These are phyloP conservation scores for Crucibulum laeve DNA, from an alignment of 768 basidiomycete genomes.

Conservation along the genomic window DNA sequence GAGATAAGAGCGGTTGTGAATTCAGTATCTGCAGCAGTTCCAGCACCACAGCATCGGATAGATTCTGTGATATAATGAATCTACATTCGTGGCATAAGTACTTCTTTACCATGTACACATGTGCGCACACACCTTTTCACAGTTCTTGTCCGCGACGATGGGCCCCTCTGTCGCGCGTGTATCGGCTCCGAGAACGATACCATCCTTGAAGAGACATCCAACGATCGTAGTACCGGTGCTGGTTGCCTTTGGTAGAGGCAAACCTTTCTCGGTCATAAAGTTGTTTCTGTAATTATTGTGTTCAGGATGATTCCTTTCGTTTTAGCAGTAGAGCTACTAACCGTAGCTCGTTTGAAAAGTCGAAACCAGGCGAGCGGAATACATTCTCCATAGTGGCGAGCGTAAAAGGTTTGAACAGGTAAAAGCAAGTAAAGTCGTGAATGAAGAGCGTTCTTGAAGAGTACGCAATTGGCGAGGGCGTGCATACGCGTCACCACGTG, in stretches of 20 bases:
- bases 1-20: constrained; percentile 93
- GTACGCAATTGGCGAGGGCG: not conserved
- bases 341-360: constrained; percentile 77
- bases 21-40: constrained; percentile 98
- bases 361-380: constrained; percentile 49
- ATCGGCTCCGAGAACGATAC: constrained; percentile 93
- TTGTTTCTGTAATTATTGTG: constrained; percentile 49
- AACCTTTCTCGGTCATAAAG: constrained; percentile 65
- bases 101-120: constrained; percentile 1
- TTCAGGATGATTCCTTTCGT: not conserved
- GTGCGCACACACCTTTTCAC: constrained; percentile 78
- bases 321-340: constrained; percentile 16
- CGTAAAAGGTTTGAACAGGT: too few species aligned
- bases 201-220: constrained; percentile 89
- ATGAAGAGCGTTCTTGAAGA: not conserved
- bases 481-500: constrained; percentile 2
- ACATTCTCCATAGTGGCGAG: not conserved
- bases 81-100: constrained; percentile 32
- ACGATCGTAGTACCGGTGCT: constrained; percentile 98
- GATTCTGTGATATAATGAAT: constrained; percentile 96
- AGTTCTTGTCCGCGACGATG: constrained; percentile 99
- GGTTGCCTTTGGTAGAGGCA: constrained; percentile 77
- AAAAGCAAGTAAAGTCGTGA: too few species aligned
- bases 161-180: constrained; percentile 92
- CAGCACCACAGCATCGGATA: constrained; percentile 97